Base-by-base conservation (phyloP, 1,139 yeast genomes). In the Taphrina sp. region DNA sequence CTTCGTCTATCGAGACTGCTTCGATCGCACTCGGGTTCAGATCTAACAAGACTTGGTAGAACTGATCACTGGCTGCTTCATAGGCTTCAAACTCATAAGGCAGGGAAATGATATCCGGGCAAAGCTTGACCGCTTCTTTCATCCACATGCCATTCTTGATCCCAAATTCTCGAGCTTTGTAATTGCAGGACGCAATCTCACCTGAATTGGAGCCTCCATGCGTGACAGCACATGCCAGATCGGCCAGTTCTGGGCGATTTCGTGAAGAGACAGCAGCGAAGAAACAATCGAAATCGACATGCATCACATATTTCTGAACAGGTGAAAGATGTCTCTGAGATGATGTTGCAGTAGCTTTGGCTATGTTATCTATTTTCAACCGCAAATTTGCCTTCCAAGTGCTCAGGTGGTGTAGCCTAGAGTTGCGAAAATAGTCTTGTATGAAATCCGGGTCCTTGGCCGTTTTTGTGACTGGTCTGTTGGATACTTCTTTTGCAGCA, bases 1-100 rank as follows among this genome's bases (percentile, higher is more conserved):
- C 96, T 66, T 92, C 98, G 68, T 92, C 98, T 3, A 92, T 82
- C 63, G 94, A 88, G 0, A 92, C 89, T 0, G 98, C 97, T 41
- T 81, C 75, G 1, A 92, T 76, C 5, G 79, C 70, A 62, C 83
- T 85, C 46, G 85, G 77, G 0, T 70, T 66, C 5, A 73, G 59
- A 0, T 62, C 65, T 12, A 68, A 65, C 57, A 77, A 67, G 22
- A 66, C 75, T 26, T 66, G 76, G 66, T 77, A 92, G 65, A 79
- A 80, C 62, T 66, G 71, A 61, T 75, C 76, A 58, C 82, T 88
- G 60, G 72, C 77, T 35, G 67, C 66, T 64, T 86, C 95, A 66
- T 90, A 89, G 3, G 78, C 76, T 4, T 77, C 81, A 67, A 89
- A 90, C 59, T 88, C 85, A 67, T 89, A 90, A 3, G 81, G 83